Base-by-base conservation (phyloP, 768 basidiomycete genomes). In the Lactarius hengduanensis region DNA sequence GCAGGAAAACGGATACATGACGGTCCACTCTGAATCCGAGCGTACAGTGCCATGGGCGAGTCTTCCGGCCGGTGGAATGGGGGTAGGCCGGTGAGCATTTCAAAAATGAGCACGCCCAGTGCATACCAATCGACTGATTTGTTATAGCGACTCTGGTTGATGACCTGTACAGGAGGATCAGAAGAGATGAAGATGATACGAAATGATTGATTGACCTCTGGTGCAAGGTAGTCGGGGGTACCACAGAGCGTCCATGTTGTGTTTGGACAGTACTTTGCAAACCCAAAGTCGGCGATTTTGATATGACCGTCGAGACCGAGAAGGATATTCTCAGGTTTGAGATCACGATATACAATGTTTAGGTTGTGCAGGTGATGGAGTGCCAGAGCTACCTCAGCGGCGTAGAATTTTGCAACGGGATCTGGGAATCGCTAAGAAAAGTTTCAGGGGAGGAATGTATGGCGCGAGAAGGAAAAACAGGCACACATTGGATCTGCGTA, bases 41-140 rank as follows among this genome's bases (percentile, higher is more conserved):
- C 94, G 77, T 99, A 98, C 50, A 98, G 83, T 54, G 86, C 80
- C 72, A 96, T 85, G 26, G 92, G 96, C 73, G 94, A 92, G 57
- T 85, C 70, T 74, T 94, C 92, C 30, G 84, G 80, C 75, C 92
- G 90, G 77, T 97, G 96, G 80, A 94, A 98, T 0, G 97, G 97
- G 32, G 96, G 94, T 32, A 91, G 88, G 9, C 97, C 97, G 0
- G 92, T 94, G 54, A 99, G 84, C 96, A 98, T 98, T 78, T 99
- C 97, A 75, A 91, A 99, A 63, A 96, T 91, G 67, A 99, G 87
- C 62, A 99, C 93, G 59, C 97, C 97, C 60, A 98, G 84, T 1
- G 97, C 96, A 79, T 98, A 99, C 96, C 96, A 99, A 74, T 99
- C 97, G 2, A 98, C 96, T 64, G 89, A 90, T 76, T 97, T 96